Conservation (phyloP, 768 basidiomycete genomes). For the Hortiboletus campestris region DNA sequence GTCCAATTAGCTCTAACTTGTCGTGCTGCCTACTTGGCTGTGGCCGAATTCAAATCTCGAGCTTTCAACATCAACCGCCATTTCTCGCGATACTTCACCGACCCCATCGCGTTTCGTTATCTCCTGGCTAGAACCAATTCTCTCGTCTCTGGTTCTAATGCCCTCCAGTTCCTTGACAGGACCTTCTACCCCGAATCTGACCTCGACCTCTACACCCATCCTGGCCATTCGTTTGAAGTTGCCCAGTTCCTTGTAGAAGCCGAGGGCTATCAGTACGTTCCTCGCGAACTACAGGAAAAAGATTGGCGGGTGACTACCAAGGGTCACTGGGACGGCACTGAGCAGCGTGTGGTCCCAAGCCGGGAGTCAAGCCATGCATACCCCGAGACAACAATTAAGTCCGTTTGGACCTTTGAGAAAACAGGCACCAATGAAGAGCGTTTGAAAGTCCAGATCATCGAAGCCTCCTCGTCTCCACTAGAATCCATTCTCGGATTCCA, state of each 20-base stretch:
- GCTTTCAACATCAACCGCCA: constrained; percentile 38
- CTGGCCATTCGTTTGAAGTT: constrained; percentile 31
- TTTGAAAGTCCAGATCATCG: constrained; percentile 42
- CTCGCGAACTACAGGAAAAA: constrained; percentile 18
- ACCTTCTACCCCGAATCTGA: constrained; percentile 44
- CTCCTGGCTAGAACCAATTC: constrained; percentile 43
- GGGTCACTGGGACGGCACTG: constrained; percentile 19
- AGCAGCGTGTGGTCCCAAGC: background rate
- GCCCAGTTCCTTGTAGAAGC: constrained; percentile 33
- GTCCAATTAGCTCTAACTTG: constrained; percentile 23
- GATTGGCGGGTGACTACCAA: constrained; percentile 13
- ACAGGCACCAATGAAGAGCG: background rate
- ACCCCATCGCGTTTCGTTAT: constrained; percentile 40
- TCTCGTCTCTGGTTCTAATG: constrained; percentile 53
- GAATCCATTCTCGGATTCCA: constrained; percentile 45
- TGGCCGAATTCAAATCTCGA: constrained; percentile 20
- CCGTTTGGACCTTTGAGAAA: constrained; percentile 28
- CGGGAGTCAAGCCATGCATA: background rate
- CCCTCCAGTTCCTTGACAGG: constrained; percentile 52
- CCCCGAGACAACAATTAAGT: constrained; percentile 1
- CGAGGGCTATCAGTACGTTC: constrained; percentile 32
- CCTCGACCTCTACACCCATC: constrained; percentile 49
- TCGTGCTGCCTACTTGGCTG: constrained; percentile 10
- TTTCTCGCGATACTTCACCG: constrained; percentile 37
- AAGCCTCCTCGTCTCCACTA: constrained; percentile 14